Base-by-base conservation (phyloP, 495 filamentous ascomycete genomes). In the Aspergillus sclerotiicarbonarius region DNA sequence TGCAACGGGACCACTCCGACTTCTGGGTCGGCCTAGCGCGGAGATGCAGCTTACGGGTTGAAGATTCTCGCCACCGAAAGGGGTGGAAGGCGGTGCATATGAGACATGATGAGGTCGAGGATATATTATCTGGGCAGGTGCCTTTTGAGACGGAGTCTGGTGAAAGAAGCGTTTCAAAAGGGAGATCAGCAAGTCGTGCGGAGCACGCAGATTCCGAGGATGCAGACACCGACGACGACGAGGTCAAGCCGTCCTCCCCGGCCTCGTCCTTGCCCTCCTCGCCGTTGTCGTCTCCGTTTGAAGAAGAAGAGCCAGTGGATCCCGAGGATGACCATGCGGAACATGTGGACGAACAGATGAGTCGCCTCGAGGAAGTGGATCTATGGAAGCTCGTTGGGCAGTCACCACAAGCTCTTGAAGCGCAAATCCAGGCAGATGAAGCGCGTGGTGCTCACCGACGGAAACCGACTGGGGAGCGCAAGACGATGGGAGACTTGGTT, bases 1-100 rank as follows among this genome's bases (percentile, higher is more conserved):
- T 80, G 72, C 71, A 72, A 45, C 62, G 56, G 16, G 55, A 71
- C 25, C 43, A 65, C 19, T 62, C 61, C 16, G 71, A 82, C 12
- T 85, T 84, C 51, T 91, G 90, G 84, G 72, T 74, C n/a, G 69
- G 67, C 3, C 67, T 80, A 30, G 78, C 89, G 7, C 78, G 88
- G 53, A 78, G 85, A 59, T 78, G 86, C 60, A 69, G 78, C 31
- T 57, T 92, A 6, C 63, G 77, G 25, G 83, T 92, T 12, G 73
- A 75, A 33, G 77, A 87, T 41, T 62, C 63, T 15, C 59, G 64
- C 48, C 63, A 72, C 43, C 67, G 67, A 32, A 65, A 68, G 54
- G 51, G 73, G 50, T 66, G 62, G 51, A 56, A 64, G 48, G 39
- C 68, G 39, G 56, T 62, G 62, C 49, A 65, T 46, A 67, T 88